Conservation (phyloP, 2,329 filamentous ascomycete genomes). For the Neoscytalidium dimidiatum region DNA sequence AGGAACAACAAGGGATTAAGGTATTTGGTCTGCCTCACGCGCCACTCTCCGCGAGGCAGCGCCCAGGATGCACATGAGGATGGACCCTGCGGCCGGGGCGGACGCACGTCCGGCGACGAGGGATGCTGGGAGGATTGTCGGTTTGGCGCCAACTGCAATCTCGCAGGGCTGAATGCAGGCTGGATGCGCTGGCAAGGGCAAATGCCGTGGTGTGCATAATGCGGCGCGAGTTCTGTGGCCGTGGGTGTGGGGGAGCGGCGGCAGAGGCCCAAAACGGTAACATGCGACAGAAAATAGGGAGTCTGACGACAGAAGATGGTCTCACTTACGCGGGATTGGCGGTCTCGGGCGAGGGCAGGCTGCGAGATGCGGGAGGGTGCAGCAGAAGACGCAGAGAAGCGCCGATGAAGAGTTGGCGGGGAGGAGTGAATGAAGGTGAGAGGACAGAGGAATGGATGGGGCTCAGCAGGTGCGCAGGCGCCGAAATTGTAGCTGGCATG, state of each 20-base stretch:
- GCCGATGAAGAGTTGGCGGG: not conserved
- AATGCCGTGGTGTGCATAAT: not conserved
- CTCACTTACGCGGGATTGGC: not conserved
- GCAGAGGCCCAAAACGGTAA: conserved; percentile 3
- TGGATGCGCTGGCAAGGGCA: not conserved
- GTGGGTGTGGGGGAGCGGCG: conserved; percentile 6
- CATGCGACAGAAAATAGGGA: not conserved
- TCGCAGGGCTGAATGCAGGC: conserved; percentile 5
- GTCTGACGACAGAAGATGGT: not conserved
- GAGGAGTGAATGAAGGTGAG: not conserved
- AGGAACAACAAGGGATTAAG: not conserved
- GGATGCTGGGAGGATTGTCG: not conserved
- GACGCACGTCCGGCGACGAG: not conserved
- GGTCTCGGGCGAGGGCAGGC: not conserved
- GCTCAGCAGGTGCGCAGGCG: not conserved
- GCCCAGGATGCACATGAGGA: not conserved
- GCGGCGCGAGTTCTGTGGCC: not conserved
- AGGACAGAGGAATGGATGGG: not conserved
- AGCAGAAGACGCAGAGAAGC: not conserved
- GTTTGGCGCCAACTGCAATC: conserved; percentile 1
- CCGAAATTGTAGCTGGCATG: conserved; percentile 12
- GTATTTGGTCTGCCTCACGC: conserved; percentile 1
- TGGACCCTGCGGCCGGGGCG: not conserved
- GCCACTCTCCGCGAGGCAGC: not conserved
- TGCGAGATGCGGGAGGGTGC: not conserved